These are phyloP conservation scores for Paramecium caudatum DNA, from an alignment of 73 alveolate species.

Conservation along the genomic window DNA sequence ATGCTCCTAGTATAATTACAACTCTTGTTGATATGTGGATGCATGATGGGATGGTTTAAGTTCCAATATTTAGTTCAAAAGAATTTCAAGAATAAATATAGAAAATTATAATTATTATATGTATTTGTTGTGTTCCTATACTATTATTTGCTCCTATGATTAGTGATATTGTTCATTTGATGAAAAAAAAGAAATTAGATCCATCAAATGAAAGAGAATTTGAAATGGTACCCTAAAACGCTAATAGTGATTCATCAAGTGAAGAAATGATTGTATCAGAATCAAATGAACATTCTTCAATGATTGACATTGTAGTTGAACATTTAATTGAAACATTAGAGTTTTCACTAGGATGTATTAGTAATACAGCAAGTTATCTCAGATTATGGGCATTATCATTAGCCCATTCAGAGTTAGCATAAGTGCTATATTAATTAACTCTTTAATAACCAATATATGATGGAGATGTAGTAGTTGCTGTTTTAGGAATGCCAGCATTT, in stretches of 20 bases:
- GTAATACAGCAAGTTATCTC: conserved; percentile 98
- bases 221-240: conserved; percentile 83
- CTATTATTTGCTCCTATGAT: conserved; percentile 92
- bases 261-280: conserved; percentile 71
- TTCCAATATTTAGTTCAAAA: conserved; percentile 76
- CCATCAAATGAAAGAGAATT: not conserved
- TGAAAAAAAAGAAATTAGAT: conserved; percentile 75
- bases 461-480: conserved; percentile 75
- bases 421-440: conserved; percentile 94
- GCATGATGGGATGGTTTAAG: conserved; percentile 86
- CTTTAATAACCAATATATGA: conserved; percentile 82
- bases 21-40: conserved; percentile 86
- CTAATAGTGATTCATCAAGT: conserved; percentile 37
- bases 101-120: conserved; percentile 70
- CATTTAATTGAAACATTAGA: conserved; percentile 97
- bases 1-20: conserved; percentile 96
- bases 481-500: conserved; percentile 88
- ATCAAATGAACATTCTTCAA: conserved; percentile 76
- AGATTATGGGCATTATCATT: conserved; percentile 99
- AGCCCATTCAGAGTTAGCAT: conserved; percentile 97
- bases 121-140: conserved; percentile 92
- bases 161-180: not conserved
- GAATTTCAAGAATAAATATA: not conserved
- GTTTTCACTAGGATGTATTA: conserved; percentile 96
- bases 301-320: conserved; percentile 92